These are phyloP conservation scores for Tuctoria greenei DNA, from an alignment of 176 grass and related monocot genomes.

Conservation along the genomic window DNA sequence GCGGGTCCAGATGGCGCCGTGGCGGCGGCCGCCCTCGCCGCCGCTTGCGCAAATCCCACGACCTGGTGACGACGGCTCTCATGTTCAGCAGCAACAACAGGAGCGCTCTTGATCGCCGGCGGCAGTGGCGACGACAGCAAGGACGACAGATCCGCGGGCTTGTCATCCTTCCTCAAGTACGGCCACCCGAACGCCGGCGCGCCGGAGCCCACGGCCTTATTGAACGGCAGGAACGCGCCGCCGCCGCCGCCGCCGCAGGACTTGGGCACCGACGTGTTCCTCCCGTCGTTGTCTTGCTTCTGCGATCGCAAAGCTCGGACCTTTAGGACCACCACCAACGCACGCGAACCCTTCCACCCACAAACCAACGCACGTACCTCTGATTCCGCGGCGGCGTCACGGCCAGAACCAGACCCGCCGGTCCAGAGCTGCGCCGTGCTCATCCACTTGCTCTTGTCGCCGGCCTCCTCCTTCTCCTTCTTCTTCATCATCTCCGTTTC, in stretches of 20 bases:
- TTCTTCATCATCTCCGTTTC: slow-evolving; percentile 48
- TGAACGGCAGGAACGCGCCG: slow-evolving; percentile 38
- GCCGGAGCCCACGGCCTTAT: slow-evolving; percentile 44
- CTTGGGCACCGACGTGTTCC: slow-evolving; percentile 20
- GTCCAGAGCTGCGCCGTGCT: slow-evolving; percentile 90
- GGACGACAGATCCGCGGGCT: slow-evolving; percentile 24
- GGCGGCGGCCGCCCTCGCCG: slow-evolving; percentile 21
- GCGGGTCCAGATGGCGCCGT: slow-evolving; percentile 31
- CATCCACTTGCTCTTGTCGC: slow-evolving; percentile 90
- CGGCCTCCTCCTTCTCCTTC: slow-evolving; percentile 21
- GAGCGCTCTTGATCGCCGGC: slow-evolving; percentile 14
- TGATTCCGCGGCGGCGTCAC: slow-evolving; percentile 15
- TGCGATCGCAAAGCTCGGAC: slow-evolving; percentile 13
- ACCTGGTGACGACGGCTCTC: slow-evolving; percentile 17
- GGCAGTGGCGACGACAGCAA: slow-evolving; percentile 49
- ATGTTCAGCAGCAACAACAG: slow-evolving; percentile 8
- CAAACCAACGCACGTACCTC: too few relatives aligned
- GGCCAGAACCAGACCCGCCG: slow-evolving; percentile 47
- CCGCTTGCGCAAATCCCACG: slow-evolving; percentile 33
- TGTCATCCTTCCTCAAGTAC: slow-evolving; percentile 34
- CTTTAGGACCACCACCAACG: slow-evolving; percentile 24
- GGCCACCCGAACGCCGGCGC: slow-evolving; percentile 34
- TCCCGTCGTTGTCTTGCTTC: slow-evolving; percentile 37
- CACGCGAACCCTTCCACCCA: background rate
- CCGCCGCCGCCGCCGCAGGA: too few relatives aligned